Evolutionary conservation across 2,329 filamentous ascomycete species (phyloP).

Genomic region (Arthrobotrys musiformis): DNA sequence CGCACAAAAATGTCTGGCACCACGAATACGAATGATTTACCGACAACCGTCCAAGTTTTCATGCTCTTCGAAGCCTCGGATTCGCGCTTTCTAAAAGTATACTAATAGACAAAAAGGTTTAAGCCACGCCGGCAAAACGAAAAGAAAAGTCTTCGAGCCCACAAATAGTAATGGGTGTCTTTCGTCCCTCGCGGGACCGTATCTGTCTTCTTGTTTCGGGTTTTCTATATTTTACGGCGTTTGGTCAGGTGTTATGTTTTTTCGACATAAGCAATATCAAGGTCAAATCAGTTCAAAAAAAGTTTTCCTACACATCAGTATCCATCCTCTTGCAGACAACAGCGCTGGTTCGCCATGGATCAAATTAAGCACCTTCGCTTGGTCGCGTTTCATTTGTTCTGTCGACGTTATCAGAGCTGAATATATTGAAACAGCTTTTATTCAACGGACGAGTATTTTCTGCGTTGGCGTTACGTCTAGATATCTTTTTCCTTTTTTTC

Average conservation of each 20-base stretch:
- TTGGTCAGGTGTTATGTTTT: constrained; percentile 39
- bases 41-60: constrained; percentile 27
- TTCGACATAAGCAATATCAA: constrained; percentile 14
- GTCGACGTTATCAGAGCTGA: constrained; percentile 49
- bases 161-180: constrained; percentile 13
- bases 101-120: constrained; percentile 42
- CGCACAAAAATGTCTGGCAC: constrained; percentile 12
- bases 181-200: constrained; percentile 17
- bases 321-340: constrained; percentile 39
- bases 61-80: constrained; percentile 27
- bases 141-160: constrained; percentile 44
- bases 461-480: constrained; percentile 53
- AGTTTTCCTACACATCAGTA: constrained; percentile 38
- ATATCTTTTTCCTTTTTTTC: constrained; percentile 22
- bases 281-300: constrained; percentile 48
- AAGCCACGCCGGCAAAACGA: constrained; percentile 45
- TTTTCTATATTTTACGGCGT: constrained; percentile 27
- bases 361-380: constrained; percentile 44
- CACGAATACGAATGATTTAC: constrained; percentile 51
- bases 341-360: constrained; percentile 56
- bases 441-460: constrained; percentile 38
- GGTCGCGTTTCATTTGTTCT: constrained; percentile 52
- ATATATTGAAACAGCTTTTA: constrained; percentile 20
- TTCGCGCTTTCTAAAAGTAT: constrained; percentile 32
- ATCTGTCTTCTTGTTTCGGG: constrained; percentile 21